Evolutionary conservation across 495 filamentous ascomycete species (phyloP).

Genomic region (Evernia prunastri): DNA sequence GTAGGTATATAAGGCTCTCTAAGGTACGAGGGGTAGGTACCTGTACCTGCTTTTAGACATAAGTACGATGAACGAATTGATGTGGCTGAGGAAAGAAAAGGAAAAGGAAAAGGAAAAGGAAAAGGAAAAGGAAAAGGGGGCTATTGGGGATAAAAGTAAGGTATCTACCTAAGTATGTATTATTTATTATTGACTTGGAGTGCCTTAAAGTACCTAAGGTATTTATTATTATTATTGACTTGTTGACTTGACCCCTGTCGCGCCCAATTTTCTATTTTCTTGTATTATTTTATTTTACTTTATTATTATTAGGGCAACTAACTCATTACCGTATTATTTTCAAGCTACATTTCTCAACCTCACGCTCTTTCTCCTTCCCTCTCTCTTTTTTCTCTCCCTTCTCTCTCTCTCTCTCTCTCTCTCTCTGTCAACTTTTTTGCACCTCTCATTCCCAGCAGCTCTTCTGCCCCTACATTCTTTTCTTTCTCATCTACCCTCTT

Average conservation of each 20-base stretch:
- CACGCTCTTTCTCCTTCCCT: neutral
- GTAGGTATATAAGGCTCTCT: too few relatives aligned
- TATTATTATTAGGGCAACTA: too few relatives aligned
- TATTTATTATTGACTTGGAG: too few relatives aligned
- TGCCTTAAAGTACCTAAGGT: too few relatives aligned
- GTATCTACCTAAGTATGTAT: too few relatives aligned
- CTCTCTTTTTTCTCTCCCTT: neutral
- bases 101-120: neutral
- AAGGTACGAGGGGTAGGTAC: too few relatives aligned
- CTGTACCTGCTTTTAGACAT: too few relatives aligned
- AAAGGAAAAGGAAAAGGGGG: too few relatives aligned
- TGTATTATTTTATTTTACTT: too few relatives aligned
- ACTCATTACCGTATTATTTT: too few relatives aligned
- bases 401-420: slow-evolving; percentile 1
- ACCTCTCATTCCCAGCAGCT: neutral
- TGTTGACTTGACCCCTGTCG: neutral
- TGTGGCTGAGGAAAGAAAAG: neutral
- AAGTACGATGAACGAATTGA: neutral
- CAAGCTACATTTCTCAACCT: neutral
- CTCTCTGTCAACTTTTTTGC: neutral
- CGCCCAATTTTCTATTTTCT: neutral
- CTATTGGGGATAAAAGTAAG: too few relatives aligned
- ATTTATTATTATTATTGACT: too few relatives aligned
- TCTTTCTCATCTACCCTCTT: neutral
- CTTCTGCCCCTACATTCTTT: slow-evolving; percentile 12